Percentiles rank a stretch among this genome's conserved stretches.
Conservation (phyloP, 345 rosid species). For the Eucalyptus marginata region DNA sequence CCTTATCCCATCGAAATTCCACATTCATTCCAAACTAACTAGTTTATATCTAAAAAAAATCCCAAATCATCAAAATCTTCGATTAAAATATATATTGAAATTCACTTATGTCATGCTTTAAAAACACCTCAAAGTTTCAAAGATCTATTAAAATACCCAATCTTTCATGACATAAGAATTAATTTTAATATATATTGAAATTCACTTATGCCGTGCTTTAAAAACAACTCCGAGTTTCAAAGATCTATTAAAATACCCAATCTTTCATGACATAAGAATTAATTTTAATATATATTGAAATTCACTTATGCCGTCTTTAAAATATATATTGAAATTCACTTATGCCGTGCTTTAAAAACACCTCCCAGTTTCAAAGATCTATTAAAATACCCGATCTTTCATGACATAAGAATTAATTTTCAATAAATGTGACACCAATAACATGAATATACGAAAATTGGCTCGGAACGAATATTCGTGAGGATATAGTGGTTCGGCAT, state of each 20-base stretch:
- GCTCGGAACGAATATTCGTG: rapidly evolving
- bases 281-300: background rate
- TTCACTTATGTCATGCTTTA: rapidly evolving
- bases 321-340: background rate
- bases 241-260: no score
- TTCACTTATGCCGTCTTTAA: no score
- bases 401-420: no score
- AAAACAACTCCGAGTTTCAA: no score
- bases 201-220: rapidly evolving
- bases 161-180: background rate
- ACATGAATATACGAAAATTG: background rate
- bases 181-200: background rate
- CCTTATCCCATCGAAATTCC: no score
- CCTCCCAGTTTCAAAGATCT: background rate
- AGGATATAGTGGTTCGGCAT: background rate
- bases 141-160: no score
- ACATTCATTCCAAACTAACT: no score
- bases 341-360: rapidly evolving
- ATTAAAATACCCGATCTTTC: background rate
- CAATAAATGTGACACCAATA: rapidly evolving
- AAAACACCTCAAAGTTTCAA: background rate
- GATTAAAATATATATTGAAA: background rate
- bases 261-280: background rate
- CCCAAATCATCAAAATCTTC: background rate
- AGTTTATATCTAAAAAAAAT: background rate